A percentile compares a stretch with the other conserved stretches of the same genome.
These are phyloP conservation scores for Aspergillus fructus DNA, from an alignment of 2,329 filamentous ascomycete genomes.

Conservation along the genomic window DNA sequence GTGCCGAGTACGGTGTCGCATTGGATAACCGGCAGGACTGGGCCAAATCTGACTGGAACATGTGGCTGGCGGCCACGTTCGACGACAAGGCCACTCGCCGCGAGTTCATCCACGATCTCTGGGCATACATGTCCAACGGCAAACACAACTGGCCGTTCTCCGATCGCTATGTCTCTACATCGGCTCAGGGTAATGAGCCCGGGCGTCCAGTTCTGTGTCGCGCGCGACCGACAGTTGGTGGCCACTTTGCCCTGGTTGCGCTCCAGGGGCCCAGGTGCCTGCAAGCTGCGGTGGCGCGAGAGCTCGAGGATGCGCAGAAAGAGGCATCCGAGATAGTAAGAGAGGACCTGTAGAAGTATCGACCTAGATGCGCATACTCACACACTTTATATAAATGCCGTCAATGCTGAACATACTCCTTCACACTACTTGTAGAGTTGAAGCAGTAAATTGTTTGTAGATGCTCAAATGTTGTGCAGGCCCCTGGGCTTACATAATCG, in stretches of 20 bases:
- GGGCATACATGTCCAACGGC: slow-evolving; percentile 43
- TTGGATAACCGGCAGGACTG: slow-evolving; percentile 42
- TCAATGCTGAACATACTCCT: not conserved
- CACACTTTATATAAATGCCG: not conserved
- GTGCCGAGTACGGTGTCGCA: slow-evolving; percentile 38
- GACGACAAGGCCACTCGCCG: slow-evolving; percentile 27
- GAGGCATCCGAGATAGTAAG: slow-evolving; percentile 10
- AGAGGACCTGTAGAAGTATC: slow-evolving; percentile 16
- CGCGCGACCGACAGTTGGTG: slow-evolving; percentile 44
- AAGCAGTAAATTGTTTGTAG: not conserved
- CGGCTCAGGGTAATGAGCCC: slow-evolving; percentile 29
- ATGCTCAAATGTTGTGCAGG: not conserved
- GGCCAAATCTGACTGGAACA: slow-evolving; percentile 48
- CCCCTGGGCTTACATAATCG: slow-evolving; percentile 21
- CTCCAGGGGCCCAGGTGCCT: slow-evolving; percentile 32
- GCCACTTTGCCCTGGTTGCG: slow-evolving; percentile 44
- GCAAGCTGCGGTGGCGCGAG: slow-evolving; percentile 14
- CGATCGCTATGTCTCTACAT: slow-evolving; percentile 42
- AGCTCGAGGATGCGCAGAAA: not conserved
- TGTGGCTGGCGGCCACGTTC: slow-evolving; percentile 42
- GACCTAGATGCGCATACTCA: not conserved
- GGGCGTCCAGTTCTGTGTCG: slow-evolving; percentile 35
- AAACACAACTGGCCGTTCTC: slow-evolving; percentile 46
- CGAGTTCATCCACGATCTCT: slow-evolving; percentile 42
- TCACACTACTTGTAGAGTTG: not conserved